Evolutionary conservation across 345 rosid genomes (phyloP).

Genomic region (Hypericum perforatum): DNA sequence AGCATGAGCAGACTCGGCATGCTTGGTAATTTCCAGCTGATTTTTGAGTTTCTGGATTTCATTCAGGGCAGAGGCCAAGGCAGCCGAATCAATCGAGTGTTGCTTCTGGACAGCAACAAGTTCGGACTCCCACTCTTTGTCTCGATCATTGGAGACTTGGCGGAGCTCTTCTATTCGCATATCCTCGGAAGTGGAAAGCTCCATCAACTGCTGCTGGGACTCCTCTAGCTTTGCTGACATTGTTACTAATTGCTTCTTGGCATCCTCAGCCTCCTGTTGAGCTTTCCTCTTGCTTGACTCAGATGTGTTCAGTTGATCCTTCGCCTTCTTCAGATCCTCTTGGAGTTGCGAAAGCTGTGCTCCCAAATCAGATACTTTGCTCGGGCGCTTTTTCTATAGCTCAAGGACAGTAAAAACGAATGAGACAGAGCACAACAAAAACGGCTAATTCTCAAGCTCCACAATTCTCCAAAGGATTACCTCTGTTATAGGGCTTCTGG

Average conservation of each 20-base stretch:
- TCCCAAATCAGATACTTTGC: conserved; percentile 49
- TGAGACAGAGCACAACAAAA: conserved; percentile 5
- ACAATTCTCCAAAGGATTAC: conserved; percentile 24
- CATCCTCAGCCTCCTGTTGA: conserved; percentile 66
- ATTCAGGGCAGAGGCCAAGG: conserved; percentile 67
- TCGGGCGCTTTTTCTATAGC: conserved; percentile 50
- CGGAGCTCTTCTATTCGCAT: conserved; percentile 68
- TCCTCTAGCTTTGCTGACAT: conserved; percentile 57
- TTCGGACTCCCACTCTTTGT: conserved; percentile 91
- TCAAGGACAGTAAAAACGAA: conserved; percentile 13
- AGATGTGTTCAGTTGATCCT: conserved; percentile 57
- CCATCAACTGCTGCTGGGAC: conserved; percentile 53
- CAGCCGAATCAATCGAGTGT: conserved; percentile 69
- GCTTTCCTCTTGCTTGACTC: conserved; percentile 66
- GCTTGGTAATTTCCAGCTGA: conserved; percentile 53
- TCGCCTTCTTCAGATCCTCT: conserved; percentile 72
- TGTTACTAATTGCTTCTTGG: conserved; percentile 48
- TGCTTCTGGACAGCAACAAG: conserved; percentile 91
- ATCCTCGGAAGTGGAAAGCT: conserved; percentile 75
- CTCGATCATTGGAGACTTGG: conserved; percentile 77
- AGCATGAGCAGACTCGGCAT: conserved; percentile 47
- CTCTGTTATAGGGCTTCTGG: conserved; percentile 56
- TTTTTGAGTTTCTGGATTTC: conserved; percentile 83
- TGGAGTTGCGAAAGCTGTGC: conserved; percentile 63
- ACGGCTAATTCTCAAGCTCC: conserved; percentile 3